phyloP scores from a whole-genome alignment of 1,284 basidiomycete genomes.

The Acaromyces ingoldii region DNA sequence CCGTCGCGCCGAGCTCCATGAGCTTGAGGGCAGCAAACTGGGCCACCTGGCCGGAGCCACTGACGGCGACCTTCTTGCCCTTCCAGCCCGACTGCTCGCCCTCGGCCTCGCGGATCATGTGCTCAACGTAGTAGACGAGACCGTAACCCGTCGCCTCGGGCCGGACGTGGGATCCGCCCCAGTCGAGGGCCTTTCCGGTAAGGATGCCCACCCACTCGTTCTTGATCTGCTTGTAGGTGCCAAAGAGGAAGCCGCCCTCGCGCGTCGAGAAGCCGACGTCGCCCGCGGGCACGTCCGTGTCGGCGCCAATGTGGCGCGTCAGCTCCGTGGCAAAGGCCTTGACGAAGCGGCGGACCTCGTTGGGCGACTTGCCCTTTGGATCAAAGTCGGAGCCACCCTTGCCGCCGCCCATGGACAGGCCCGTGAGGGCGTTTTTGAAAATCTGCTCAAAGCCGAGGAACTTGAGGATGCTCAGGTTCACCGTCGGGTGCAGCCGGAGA shows the following conservation, averaged over 20 bases:
- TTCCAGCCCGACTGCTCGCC: slow-evolving; percentile 51
- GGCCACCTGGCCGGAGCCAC: slow-evolving; percentile 65
- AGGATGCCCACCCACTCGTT: slow-evolving; percentile 74
- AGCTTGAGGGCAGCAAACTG: slow-evolving; percentile 75
- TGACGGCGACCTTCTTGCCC: slow-evolving; percentile 65
- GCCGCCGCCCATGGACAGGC: slow-evolving; percentile 69
- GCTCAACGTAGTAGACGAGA: slow-evolving; percentile 71
- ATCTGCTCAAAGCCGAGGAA: slow-evolving; percentile 79
- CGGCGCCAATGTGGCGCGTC: slow-evolving; percentile 50
- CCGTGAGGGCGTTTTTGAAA: slow-evolving; percentile 78
- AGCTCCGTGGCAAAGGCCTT: slow-evolving; percentile 42
- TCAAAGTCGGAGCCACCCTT: slow-evolving; percentile 64
- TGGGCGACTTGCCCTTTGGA: slow-evolving; percentile 74
- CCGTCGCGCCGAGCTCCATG: slow-evolving; percentile 70
- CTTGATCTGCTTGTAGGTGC: slow-evolving; percentile 64
- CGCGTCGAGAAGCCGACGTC: slow-evolving; percentile 65
- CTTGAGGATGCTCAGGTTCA: slow-evolving; percentile 78
- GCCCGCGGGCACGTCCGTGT: slow-evolving; percentile 76
- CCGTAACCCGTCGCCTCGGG: slow-evolving; percentile 60
- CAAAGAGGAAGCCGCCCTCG: slow-evolving; percentile 31
- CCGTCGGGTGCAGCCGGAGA: slow-evolving; percentile 67
- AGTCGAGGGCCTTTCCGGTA: slow-evolving; percentile 70
- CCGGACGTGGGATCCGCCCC: slow-evolving; percentile 55
- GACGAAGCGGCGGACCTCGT: slow-evolving; percentile 70
- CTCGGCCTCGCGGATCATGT: slow-evolving; percentile 57